Evolutionary conservation across 2,329 filamentous ascomycete genomes (phyloP).

Genomic region (Aspergillus sojae): DNA sequence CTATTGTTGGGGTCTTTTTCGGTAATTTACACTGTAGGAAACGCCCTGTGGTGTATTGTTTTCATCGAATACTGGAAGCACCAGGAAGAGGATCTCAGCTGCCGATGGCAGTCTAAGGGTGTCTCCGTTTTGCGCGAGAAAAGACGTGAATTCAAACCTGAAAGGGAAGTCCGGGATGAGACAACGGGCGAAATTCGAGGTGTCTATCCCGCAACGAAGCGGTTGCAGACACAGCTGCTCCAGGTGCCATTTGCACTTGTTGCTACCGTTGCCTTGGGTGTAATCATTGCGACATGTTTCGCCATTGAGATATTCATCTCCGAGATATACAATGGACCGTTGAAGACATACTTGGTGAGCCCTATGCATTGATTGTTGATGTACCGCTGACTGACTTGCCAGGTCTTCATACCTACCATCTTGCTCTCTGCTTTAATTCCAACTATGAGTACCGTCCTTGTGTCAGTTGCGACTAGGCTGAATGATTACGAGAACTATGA

Average conservation of each 20-base stretch:
- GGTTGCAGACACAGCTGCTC: slow-evolving; percentile 79
- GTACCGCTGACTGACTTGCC: slow-evolving; percentile 9
- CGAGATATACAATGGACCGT: slow-evolving; percentile 87
- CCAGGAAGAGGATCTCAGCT: slow-evolving; percentile 82
- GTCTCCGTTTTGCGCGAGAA: slow-evolving; percentile 81
- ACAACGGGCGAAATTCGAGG: slow-evolving; percentile 79
- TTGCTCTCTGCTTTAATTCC: slow-evolving; percentile 81
- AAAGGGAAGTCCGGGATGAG: slow-evolving; percentile 75
- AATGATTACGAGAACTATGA: slow-evolving; percentile 92
- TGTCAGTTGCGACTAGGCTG: slow-evolving; percentile 73
- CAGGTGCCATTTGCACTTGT: slow-evolving; percentile 84
- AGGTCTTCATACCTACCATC: slow-evolving; percentile 87
- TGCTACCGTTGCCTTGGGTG: slow-evolving; percentile 74
- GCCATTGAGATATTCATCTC: slow-evolving; percentile 96
- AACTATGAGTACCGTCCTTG: slow-evolving; percentile 78
- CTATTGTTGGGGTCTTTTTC: slow-evolving; percentile 83
- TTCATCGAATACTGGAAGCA: slow-evolving; percentile 98
- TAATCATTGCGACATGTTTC: slow-evolving; percentile 87
- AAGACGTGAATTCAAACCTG: slow-evolving; percentile 76
- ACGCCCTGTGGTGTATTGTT: slow-evolving; percentile 80
- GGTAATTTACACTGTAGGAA: slow-evolving; percentile 76
- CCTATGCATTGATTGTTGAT: slow-evolving; percentile 3
- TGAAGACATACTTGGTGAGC: slow-evolving; percentile 79
- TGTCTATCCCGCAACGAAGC: slow-evolving; percentile 75
- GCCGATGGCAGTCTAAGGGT: slow-evolving; percentile 87